These are phyloP conservation scores for Zygoascus hellenicus DNA, from an alignment of 1,139 yeast species.

Conservation along the genomic window DNA sequence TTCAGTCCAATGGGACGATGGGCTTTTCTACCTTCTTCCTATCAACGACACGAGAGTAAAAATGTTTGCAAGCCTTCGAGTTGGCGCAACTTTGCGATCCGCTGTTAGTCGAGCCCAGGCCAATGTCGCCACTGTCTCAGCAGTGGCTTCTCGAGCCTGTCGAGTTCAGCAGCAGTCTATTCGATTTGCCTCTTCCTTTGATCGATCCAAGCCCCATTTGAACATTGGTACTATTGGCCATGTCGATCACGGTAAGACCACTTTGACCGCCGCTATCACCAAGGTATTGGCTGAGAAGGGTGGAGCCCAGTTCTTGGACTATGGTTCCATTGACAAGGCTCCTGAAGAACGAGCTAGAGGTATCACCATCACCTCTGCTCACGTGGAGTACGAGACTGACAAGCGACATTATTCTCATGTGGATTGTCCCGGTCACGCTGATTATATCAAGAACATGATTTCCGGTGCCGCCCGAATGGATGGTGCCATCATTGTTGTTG, in stretches of 20 bases:
- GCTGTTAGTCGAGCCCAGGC: constrained; percentile 5
- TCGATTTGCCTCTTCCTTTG: constrained; percentile 25
- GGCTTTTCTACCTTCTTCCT: constrained; percentile 4
- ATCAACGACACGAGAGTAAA: background rate
- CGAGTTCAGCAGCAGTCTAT: background rate
- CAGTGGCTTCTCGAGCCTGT: background rate
- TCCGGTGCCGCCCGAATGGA: constrained; percentile 99
- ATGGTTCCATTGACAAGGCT: constrained; percentile 91
- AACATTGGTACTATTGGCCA: constrained; percentile 95
- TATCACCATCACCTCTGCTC: constrained; percentile 96
- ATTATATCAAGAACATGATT: constrained; percentile 97
- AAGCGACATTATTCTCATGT: constrained; percentile 95
- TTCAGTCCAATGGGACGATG: too few species aligned
- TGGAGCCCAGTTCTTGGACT: constrained; percentile 88
- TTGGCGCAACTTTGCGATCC: constrained; percentile 8
- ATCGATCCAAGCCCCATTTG: constrained; percentile 72
- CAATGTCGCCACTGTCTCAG: background rate
- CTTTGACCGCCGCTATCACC: constrained; percentile 97
- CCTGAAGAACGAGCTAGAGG: constrained; percentile 99
- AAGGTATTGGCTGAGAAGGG: constrained; percentile 84
- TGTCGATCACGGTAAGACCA: constrained; percentile 98
- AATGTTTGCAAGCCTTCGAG: constrained; percentile 11
- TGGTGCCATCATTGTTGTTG: constrained; percentile 98
- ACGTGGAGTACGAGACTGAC: constrained; percentile 89
- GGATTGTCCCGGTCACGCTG: constrained; percentile 99